Percentiles rank a stretch among this genome's conserved stretches.
These are phyloP conservation scores for Tricholoma furcatifolium DNA, from an alignment of 768 basidiomycete genomes.

Conservation along the genomic window DNA sequence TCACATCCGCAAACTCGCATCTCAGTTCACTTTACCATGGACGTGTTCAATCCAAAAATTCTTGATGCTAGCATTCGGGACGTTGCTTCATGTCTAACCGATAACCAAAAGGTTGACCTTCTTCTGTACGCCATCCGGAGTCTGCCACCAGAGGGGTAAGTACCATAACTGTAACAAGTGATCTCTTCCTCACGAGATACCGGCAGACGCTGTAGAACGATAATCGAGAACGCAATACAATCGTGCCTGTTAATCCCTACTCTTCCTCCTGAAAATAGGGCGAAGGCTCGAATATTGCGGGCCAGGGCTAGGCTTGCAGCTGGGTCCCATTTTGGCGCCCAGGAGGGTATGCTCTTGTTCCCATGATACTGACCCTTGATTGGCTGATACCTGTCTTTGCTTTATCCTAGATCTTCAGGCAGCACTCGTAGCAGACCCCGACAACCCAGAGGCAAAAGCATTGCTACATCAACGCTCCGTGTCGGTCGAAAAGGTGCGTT, in stretches of 20 bases:
- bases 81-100: constrained; percentile 52
- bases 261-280: constrained; percentile 47
- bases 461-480: constrained; percentile 56
- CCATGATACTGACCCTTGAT: constrained; percentile 1
- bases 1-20: background rate
- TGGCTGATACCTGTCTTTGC: background rate
- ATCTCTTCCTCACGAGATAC: background rate
- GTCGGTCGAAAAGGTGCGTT: constrained; percentile 55
- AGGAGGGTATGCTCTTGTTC: constrained; percentile 49
- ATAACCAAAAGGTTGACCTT: constrained; percentile 69
- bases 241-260: constrained; percentile 62
- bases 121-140: constrained; percentile 82
- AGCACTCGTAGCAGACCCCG: constrained; percentile 61
- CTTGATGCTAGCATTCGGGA: constrained; percentile 76
- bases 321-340: constrained; percentile 58
- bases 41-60: constrained; percentile 74
- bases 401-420: constrained; percentile 58
- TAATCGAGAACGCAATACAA: constrained; percentile 75
- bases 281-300: constrained; percentile 62
- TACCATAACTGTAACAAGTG: background rate
- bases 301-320: constrained; percentile 65
- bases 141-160: constrained; percentile 69
- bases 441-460: constrained; percentile 65
- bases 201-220: constrained; percentile 50
- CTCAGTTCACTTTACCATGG: constrained; percentile 34